Evolutionary conservation across 345 rosid genomes (phyloP), one percentile per base, ranked within the genome.

Genomic region (rapeseed (Brassica napus)): DNA sequence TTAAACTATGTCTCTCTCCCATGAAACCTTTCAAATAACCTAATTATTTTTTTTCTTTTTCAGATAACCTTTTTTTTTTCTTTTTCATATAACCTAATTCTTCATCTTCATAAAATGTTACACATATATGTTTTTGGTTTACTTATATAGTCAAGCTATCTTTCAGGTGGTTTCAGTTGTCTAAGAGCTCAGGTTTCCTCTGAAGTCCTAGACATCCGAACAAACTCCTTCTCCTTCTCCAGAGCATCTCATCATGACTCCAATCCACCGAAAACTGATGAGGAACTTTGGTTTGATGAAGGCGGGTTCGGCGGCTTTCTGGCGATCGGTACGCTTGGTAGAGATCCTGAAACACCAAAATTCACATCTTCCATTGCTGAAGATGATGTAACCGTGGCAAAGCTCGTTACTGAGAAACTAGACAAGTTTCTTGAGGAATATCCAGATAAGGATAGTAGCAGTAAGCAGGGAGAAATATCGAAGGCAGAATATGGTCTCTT

Each of bases 301-400:
- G 76, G 42, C 9, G 14, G 39, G 5, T 80, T 80, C 64, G 24
- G 44, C 23, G 80, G 83, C 60, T 80, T 80, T 80, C 73, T 80
- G 0, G 44, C 80, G 0, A 71, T 75, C 0, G 80, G 80, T 3
- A 75, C 77, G 15, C 72, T 75, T 57, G 79, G 83, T 64, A 10
- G n/a, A 32, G 79, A 80, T 52, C 76, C 79, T 28, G 83, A 75
- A 47, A 80, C 83, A 64, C 83, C 80, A 2, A 80, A 75, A 62
- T 66, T 80, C 16, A 15, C 68, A 64, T 57, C 35, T 65, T 6
- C 60, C 24, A 12, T 58, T 39, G 5, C 18, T 32, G 77, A 75
- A 44, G 74, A 67, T 26, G 71, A 52, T 54, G 75, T 30, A 74
- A 35, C 42, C 12, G 26, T 75, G 37, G 63, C 68, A 7, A 80